These are phyloP conservation scores for Colletotrichum higginsianum DNA, from an alignment of 2,329 filamentous ascomycete genomes.

Conservation along the genomic window DNA sequence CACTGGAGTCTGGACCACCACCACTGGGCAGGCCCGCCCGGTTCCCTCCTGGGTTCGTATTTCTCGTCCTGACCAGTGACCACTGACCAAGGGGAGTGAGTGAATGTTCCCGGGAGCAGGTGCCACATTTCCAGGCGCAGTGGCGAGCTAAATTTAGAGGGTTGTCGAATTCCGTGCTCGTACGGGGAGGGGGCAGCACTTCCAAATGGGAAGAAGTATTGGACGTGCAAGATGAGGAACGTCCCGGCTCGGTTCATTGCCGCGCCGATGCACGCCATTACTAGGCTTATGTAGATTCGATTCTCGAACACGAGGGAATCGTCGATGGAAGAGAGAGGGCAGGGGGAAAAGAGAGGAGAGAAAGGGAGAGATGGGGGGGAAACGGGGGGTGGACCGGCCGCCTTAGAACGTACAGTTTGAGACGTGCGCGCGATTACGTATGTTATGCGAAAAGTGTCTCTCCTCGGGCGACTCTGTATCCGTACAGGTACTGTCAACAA, in stretches of 20 bases:
- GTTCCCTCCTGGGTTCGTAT: conserved; percentile 25
- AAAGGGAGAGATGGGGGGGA: not conserved
- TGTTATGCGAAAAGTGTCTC: not conserved
- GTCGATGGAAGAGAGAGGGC: not conserved
- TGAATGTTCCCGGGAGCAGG: not conserved
- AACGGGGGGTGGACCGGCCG: too few relatives aligned
- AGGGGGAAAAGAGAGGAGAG: not conserved
- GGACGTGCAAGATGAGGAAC: too few relatives aligned
- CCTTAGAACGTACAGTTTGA: not conserved
- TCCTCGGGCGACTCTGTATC: too few relatives aligned
- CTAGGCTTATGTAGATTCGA: not conserved
- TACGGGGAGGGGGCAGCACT: too few relatives aligned
- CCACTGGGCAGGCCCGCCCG: not conserved
- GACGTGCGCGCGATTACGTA: not conserved
- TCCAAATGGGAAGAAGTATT: too few relatives aligned
- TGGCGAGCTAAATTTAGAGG: conserved; percentile 12
- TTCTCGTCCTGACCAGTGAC: not conserved
- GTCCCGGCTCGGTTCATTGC: not conserved
- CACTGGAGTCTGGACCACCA: conserved; percentile 14
- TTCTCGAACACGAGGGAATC: not conserved
- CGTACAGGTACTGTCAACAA: too few relatives aligned
- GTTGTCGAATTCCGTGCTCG: not conserved
- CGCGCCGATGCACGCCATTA: conserved; percentile 1
- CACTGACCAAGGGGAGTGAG: too few relatives aligned
- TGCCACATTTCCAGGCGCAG: conserved; percentile 25